Evolutionary conservation across 2,329 filamentous ascomycete genomes (phyloP).

Genomic region (Zopfia rhizophila): DNA sequence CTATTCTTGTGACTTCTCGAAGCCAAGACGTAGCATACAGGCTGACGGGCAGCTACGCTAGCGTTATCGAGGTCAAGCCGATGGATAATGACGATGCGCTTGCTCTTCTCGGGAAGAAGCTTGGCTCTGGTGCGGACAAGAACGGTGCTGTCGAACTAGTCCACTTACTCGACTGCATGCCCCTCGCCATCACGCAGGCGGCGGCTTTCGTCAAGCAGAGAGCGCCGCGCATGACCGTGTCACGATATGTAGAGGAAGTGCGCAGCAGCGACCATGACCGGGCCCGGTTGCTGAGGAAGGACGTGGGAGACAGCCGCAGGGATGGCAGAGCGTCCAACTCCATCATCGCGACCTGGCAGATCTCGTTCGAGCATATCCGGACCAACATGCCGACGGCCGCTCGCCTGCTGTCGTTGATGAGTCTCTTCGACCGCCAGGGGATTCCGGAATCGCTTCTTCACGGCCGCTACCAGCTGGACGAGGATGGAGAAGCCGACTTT

Average conservation of each 20-base stretch:
- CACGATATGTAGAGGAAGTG: constrained; percentile 53
- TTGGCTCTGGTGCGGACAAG: neutral
- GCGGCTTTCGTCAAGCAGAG: constrained; percentile 38
- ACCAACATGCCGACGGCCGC: constrained; percentile 40
- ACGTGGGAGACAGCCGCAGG: constrained; percentile 30
- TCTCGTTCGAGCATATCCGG: constrained; percentile 41
- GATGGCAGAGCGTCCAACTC: constrained; percentile 46
- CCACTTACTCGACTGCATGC: constrained; percentile 39
- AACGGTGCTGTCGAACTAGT: constrained; percentile 9
- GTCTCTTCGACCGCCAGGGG: constrained; percentile 7
- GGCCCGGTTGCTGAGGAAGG: constrained; percentile 21
- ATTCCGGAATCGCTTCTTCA: constrained; percentile 32
- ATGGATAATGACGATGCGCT: constrained; percentile 29
- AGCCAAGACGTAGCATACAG: constrained; percentile 24
- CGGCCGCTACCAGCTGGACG: constrained; percentile 5
- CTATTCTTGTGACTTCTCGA: constrained; percentile 26
- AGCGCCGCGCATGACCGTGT: constrained; percentile 13
- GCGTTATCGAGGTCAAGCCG: constrained; percentile 19
- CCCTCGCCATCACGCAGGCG: constrained; percentile 47
- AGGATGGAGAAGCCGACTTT: constrained; percentile 14
- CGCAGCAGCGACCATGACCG: constrained; percentile 41
- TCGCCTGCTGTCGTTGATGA: constrained; percentile 51
- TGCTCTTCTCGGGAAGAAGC: constrained; percentile 18
- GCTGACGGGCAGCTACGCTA: constrained; percentile 26
- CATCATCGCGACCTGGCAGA: constrained; percentile 47